These are phyloP conservation scores for Fusarium sp. DNA, from an alignment of 2,329 filamentous ascomycete species.

Conservation along the genomic window DNA sequence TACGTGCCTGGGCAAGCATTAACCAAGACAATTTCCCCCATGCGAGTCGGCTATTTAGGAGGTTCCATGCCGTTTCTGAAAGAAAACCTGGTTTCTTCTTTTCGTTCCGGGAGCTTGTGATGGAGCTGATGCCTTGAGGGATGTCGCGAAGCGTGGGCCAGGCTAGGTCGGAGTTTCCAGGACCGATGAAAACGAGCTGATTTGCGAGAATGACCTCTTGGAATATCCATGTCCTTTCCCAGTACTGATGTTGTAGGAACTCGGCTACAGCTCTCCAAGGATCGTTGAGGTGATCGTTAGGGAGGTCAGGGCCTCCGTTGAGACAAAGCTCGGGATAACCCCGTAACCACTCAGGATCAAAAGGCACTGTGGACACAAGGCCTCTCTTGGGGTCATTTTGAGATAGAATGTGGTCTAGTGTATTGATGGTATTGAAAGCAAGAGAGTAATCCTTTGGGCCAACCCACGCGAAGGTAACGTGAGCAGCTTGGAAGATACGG, in stretches of 20 bases:
- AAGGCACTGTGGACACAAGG: neutral
- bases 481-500: conserved; percentile 3
- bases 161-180: neutral
- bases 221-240: conserved; percentile 9
- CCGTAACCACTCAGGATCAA: conserved; percentile 1
- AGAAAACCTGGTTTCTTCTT: neutral
- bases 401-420: neutral
- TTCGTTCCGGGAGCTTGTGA: neutral
- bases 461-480: conserved; percentile 4
- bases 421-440: neutral
- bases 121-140: neutral
- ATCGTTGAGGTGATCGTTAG: conserved; percentile 5
- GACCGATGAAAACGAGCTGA: conserved; percentile 1
- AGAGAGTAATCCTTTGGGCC: conserved; percentile 15
- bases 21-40: conserved; percentile 7
- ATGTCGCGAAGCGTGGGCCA: conserved; percentile 4
- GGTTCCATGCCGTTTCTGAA: neutral
- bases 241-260: conserved; percentile 12
- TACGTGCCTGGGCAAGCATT: conserved; percentile 4
- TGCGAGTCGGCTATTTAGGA: neutral
- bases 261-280: conserved; percentile 3
- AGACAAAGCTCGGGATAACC: conserved; percentile 1
- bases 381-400: neutral
- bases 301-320: neutral
- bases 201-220: conserved; percentile 12